Evolutionary conservation across 148 eudicot species (phyloP).

Genomic region (Rhododendron ovatum): DNA sequence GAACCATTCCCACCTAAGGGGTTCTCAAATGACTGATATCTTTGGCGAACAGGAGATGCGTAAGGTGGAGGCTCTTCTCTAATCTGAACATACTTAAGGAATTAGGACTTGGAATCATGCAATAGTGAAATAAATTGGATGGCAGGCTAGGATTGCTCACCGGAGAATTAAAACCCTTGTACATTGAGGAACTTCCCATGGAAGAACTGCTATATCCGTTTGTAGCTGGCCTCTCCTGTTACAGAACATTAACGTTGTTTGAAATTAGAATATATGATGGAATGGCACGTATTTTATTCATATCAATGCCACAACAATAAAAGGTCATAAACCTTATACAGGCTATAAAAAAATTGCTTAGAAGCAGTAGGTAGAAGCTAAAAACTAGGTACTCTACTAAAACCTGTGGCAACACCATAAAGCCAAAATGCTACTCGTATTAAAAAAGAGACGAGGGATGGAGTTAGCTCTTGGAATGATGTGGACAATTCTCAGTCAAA

Average conservation of each 20-base stretch:
- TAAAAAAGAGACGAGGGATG: too few relatives aligned
- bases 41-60: slow-evolving; percentile 58
- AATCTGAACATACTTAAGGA: slow-evolving; percentile 45
- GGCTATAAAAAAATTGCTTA: neutral
- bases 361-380: neutral
- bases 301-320: neutral
- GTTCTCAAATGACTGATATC: slow-evolving; percentile 79
- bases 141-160: slow-evolving; percentile 30
- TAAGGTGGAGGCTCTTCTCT: slow-evolving; percentile 91
- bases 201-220: slow-evolving; percentile 43
- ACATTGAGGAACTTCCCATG: slow-evolving; percentile 42
- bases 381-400: neutral
- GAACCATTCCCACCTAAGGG: slow-evolving; percentile 79
- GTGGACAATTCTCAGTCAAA: too few relatives aligned
- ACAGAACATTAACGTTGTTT: neutral
- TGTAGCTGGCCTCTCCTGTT: slow-evolving; percentile 59
- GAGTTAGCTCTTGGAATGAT: too few relatives aligned
- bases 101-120: slow-evolving; percentile 17
- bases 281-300: neutral
- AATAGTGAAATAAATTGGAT: neutral
- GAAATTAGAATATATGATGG: neutral
- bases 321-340: neutral
- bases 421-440: too few relatives aligned
- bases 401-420: too few relatives aligned
- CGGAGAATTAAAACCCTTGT: slow-evolving; percentile 61